phyloP scores from a whole-genome alignment of 805 yeast species.

The Blastobotrys terrestris region DNA sequence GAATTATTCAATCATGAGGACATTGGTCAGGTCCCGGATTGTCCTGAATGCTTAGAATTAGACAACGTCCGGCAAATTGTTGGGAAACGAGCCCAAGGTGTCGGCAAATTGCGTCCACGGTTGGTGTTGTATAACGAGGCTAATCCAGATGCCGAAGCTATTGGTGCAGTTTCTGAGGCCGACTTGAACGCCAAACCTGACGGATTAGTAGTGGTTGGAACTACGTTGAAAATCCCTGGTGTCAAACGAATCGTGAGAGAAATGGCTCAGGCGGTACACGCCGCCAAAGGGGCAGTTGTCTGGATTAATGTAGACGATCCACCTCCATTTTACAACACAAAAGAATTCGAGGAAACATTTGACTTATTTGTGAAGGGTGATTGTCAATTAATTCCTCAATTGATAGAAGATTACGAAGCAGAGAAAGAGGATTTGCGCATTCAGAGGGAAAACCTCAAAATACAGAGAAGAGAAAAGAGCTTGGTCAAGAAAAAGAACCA shows the following conservation, averaged over 20 bases:
- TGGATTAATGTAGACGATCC: constrained; percentile 60
- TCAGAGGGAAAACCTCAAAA: constrained; percentile 19
- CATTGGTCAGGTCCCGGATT: constrained; percentile 41
- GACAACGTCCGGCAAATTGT: constrained; percentile 51
- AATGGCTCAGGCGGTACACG: constrained; percentile 50
- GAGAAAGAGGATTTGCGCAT: constrained; percentile 22
- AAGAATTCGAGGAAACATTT: constrained; percentile 46
- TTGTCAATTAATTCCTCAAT: constrained; percentile 49
- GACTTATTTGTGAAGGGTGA: constrained; percentile 61
- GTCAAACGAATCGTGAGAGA: constrained; percentile 57
- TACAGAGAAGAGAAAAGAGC: constrained; percentile 11
- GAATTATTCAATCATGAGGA: constrained; percentile 36
- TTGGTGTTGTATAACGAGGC: constrained; percentile 67
- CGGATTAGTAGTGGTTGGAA: constrained; percentile 75
- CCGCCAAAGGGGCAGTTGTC: constrained; percentile 51
- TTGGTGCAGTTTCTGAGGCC: constrained; percentile 64
- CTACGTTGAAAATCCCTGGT: constrained; percentile 76
- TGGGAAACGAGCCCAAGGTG: constrained; percentile 59
- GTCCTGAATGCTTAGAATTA: constrained; percentile 59
- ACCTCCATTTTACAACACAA: constrained; percentile 28
- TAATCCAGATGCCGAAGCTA: constrained; percentile 84
- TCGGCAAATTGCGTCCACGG: constrained; percentile 58
- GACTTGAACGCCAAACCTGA: constrained; percentile 58
- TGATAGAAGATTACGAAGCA: constrained; percentile 25
- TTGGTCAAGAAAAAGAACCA: constrained; percentile 2